Conservation (phyloP, 1,284 basidiomycete genomes). For the Cryptococcus hybrid region DNA sequence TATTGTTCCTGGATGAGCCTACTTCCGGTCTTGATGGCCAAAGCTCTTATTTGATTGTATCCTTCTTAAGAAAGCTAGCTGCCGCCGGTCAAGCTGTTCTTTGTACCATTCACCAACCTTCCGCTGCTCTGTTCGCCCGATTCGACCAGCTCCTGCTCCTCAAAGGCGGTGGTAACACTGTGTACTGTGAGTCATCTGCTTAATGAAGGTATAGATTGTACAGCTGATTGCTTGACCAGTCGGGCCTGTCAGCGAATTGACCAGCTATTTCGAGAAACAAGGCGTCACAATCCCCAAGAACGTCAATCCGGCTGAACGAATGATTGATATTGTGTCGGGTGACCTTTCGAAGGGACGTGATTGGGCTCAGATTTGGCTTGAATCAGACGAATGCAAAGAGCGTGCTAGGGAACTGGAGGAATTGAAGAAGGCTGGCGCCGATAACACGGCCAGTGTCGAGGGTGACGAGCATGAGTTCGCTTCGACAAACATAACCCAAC, state of each 20-base stretch:
- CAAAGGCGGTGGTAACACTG: slow-evolving; percentile 53
- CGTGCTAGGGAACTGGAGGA: slow-evolving; percentile 50
- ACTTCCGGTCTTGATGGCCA: slow-evolving; percentile 80
- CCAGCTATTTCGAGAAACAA: slow-evolving; percentile 54
- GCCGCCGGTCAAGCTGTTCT: slow-evolving; percentile 72
- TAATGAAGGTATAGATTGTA: slow-evolving; percentile 29
- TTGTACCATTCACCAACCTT: slow-evolving; percentile 66
- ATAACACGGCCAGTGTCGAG: not conserved
- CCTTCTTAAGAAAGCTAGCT: slow-evolving; percentile 76
- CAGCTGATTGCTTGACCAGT: slow-evolving; percentile 28
- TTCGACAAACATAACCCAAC: slow-evolving; percentile 30
- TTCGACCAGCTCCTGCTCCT: slow-evolving; percentile 59
- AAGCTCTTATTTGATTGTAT: slow-evolving; percentile 79
- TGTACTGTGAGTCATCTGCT: slow-evolving; percentile 56
- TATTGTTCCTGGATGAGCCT: slow-evolving; percentile 67
- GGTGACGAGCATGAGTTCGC: slow-evolving; percentile 38
- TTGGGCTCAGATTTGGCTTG: slow-evolving; percentile 70
- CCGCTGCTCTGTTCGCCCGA: slow-evolving; percentile 57
- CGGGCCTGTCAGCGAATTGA: slow-evolving; percentile 52
- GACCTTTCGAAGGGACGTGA: slow-evolving; percentile 57
- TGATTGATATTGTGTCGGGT: slow-evolving; percentile 69
- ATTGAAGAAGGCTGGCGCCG: slow-evolving; percentile 28
- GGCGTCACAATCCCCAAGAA: slow-evolving; percentile 44
- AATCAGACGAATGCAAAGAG: slow-evolving; percentile 47
- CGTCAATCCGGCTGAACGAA: slow-evolving; percentile 54